Evolutionary conservation across 2,329 filamentous ascomycete genomes (phyloP), one percentile per base, ranked within the genome.

Genomic region (Talaromyces sp.): DNA sequence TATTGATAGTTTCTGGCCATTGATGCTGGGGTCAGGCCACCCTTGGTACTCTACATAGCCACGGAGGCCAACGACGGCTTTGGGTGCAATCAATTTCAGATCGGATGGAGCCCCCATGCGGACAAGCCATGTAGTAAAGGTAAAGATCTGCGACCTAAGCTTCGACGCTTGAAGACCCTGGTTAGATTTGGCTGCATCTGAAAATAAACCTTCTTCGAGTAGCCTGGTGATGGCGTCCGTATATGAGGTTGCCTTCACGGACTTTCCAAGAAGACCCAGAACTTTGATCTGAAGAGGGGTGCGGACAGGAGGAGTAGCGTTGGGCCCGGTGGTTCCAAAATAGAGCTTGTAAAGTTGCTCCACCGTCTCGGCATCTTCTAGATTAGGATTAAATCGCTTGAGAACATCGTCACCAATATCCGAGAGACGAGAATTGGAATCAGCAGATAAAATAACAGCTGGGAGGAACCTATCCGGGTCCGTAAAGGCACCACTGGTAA

Each of bases 351-450:
- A 93, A 2, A 98, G 78, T 17, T 82, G 79, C 59, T 83, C 77
- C 3, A 96, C 81, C 1, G 92, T 74, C 0, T 72, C 66, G 10
- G 79, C 68, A 63, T 91, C 83, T 71, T 98, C 93, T 27, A 97
- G 78, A 1, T 85, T 79, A 10, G 84, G 79, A 29, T 80, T 83
- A 31, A 85, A 89, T 65, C 93, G 83, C 75, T 97, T 99, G 65
- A 98, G 76, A 55, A 96, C 85, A 67, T 96, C 92, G 60, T 97
- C 91, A 0, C 90, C 93, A n/a, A 91, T 79, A n/a, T 89, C 86
- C 11, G 90, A 87, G 41, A 97, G 87, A 9, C 89, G 85, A 38
- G 88, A 91, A 65, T 97, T 95, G 1, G 87, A 79, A 74, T 93
- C 93, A 0, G 91, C 88, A 27, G 91, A 88, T 5, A 93, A 92